phyloP scores from a whole-genome alignment of 139 green algal species.

The Tetraselmis striata region DNA sequence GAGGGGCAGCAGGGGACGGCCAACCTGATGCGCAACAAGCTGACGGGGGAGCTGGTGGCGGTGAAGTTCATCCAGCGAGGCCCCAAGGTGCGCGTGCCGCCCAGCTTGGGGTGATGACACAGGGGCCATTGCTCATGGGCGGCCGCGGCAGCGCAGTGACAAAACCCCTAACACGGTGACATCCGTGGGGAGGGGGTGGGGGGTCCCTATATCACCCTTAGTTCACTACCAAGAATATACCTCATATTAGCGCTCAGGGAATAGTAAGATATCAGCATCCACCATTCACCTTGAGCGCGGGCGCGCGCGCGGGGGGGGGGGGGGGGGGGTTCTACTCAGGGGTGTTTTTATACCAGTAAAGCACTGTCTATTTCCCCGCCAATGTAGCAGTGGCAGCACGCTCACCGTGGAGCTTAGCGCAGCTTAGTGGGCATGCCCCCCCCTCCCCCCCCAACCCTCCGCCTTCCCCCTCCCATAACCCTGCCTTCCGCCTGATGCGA shows the following conservation, averaged over 20 bases:
- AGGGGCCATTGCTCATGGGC: too few species aligned
- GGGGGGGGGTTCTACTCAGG: too few species aligned
- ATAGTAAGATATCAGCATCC: neutral
- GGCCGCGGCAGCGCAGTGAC: too few species aligned
- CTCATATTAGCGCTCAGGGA: neutral
- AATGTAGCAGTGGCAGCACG: too few species aligned
- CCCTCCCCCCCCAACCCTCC: neutral
- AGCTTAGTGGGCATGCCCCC: too few species aligned
- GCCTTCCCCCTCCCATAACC: neutral
- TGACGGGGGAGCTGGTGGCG: conserved; percentile 47
- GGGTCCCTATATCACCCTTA: conserved; percentile 13
- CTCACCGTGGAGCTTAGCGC: too few species aligned
- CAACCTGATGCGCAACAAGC: conserved; percentile 38
- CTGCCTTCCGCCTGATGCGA: too few species aligned
- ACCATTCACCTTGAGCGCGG: too few species aligned
- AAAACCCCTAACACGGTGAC: neutral
- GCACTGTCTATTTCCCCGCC: too few species aligned
- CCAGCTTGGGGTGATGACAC: too few species aligned
- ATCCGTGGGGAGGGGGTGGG: neutral
- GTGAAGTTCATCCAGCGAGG: conserved; percentile 67
- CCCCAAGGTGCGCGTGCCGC: conserved; percentile 15
- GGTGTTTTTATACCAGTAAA: too few species aligned
- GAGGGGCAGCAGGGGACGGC: neutral
- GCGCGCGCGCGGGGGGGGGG: too few species aligned
- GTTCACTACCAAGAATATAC: neutral